phyloP scores from a whole-genome alignment of 495 filamentous ascomycete genomes.

The Penicillium soppii region DNA sequence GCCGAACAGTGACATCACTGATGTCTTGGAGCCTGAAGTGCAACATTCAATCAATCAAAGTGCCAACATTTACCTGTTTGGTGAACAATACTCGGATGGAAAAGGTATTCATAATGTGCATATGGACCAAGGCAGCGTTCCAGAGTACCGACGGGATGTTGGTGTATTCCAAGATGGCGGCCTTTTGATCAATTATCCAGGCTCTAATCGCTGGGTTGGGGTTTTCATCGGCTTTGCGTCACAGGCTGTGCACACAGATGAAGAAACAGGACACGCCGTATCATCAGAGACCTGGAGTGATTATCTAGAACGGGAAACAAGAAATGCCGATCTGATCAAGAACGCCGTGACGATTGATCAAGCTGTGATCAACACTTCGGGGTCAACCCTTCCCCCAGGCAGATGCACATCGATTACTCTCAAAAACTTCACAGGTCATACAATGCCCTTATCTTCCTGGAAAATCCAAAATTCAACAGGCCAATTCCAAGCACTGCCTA shows the following conservation, averaged over 20 bases:
- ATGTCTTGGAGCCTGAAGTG: constrained; percentile 29
- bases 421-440: constrained; percentile 9
- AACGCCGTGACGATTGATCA: neutral
- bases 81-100: constrained; percentile 14
- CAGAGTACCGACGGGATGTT: constrained; percentile 24
- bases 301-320: neutral
- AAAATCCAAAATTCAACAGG: constrained; percentile 15
- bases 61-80: constrained; percentile 30
- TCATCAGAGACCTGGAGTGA: constrained; percentile 15
- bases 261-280: constrained; percentile 18
- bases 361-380: neutral
- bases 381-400: neutral
- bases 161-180: constrained; percentile 36
- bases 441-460: constrained; percentile 13
- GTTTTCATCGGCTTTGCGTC: constrained; percentile 36
- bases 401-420: constrained; percentile 16
- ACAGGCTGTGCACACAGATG: constrained; percentile 30
- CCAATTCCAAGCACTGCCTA: constrained; percentile 8
- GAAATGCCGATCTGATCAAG: neutral
- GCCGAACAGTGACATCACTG: constrained; percentile 30
- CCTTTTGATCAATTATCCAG: constrained; percentile 27
- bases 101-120: constrained; percentile 37
- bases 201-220: constrained; percentile 29
- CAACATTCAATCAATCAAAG: constrained; percentile 21
- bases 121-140: constrained; percentile 40